Base-by-base conservation (phyloP, 176 grass and related monocot genomes). In the Hsuehochloa calcarea region DNA sequence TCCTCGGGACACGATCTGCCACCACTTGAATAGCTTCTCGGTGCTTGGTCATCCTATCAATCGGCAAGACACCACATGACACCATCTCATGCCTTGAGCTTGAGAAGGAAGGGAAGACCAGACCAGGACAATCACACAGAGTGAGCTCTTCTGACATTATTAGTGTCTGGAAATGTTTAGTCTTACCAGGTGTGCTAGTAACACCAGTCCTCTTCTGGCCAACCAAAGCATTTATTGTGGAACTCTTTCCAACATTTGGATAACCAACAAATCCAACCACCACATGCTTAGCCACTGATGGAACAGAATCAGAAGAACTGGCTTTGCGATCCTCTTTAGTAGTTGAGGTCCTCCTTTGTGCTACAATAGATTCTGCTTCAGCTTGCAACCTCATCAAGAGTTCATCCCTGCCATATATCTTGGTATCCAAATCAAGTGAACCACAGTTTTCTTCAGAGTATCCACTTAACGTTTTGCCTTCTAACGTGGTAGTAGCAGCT, bases 171-270 rank as follows among this genome's bases (percentile, higher is more conserved):
- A 98, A 98, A 86, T 98, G 95, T 66, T 98, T 98, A 0, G 95
- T 98, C 76, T 98, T 98, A 39, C 95, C 95, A 80, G 95, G 95
- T 46, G 95, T 98, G 14, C 92, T 92, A 31, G 96, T 98, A 34
- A 98, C 96, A 27, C 96, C 93, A 45, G 96, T 95, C 78, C 80
- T 82, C 87, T 98, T 98, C 81, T 89, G 46, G 13, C 96, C 96
- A 49, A 98, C 93, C 50, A 98, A 82, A 55, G 96, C 96, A 87
- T 98, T 98, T 76, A 98, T 98, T 0, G 96, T 98, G 19, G 96
- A 98, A 68, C 96, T 98, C 81, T 98, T 98, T 40, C 96, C 96
- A 44, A 98, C 96, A 85, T 98, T 98, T 15, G 96, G 96, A 78
- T 98, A 98, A 77, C 96, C 96, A 92, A 98, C 91, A 88, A 98